These are phyloP conservation scores for Candida buenavistaensis DNA, from an alignment of 1,139 yeast species.

Conservation along the genomic window DNA sequence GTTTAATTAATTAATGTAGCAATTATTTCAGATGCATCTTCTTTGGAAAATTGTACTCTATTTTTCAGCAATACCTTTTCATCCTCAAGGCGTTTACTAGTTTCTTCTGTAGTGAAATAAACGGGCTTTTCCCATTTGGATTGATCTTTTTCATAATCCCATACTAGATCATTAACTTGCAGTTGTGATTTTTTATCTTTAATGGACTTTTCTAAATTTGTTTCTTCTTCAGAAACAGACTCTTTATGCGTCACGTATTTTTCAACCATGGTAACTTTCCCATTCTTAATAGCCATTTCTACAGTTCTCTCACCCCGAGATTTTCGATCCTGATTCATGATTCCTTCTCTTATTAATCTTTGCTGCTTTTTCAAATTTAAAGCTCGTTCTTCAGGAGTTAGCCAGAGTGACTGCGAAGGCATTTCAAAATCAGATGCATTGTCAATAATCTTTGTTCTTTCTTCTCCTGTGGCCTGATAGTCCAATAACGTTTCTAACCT, in stretches of 20 bases:
- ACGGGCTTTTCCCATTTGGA: slow-evolving; percentile 54
- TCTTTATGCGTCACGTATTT: slow-evolving; percentile 22
- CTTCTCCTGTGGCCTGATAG: slow-evolving; percentile 85
- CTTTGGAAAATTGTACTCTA: slow-evolving; percentile 21
- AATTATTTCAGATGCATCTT: slow-evolving; percentile 14
- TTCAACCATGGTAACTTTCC: slow-evolving; percentile 68
- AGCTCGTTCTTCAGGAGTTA: slow-evolving; percentile 86
- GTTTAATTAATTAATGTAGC: slow-evolving; percentile 13
- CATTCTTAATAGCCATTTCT: slow-evolving; percentile 77
- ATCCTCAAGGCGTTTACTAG: not conserved
- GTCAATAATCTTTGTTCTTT: slow-evolving; percentile 88
- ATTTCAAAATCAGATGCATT: slow-evolving; percentile 86
- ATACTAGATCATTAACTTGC: slow-evolving; percentile 24
- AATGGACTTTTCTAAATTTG: slow-evolving; percentile 26
- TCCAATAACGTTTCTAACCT: slow-evolving; percentile 70
- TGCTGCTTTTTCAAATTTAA: slow-evolving; percentile 80
- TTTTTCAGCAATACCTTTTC: slow-evolving; percentile 8
- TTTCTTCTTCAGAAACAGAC: slow-evolving; percentile 26
- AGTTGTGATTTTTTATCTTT: slow-evolving; percentile 18
- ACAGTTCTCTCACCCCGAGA: slow-evolving; percentile 78
- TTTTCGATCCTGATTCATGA: slow-evolving; percentile 52
- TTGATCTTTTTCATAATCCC: slow-evolving; percentile 61
- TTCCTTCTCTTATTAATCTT: slow-evolving; percentile 62
- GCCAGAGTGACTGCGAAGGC: slow-evolving; percentile 69
- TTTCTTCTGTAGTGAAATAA: slow-evolving; percentile 22